phyloP scores from a whole-genome alignment of 2,329 filamentous ascomycete species.

The Cadophora sp. region DNA sequence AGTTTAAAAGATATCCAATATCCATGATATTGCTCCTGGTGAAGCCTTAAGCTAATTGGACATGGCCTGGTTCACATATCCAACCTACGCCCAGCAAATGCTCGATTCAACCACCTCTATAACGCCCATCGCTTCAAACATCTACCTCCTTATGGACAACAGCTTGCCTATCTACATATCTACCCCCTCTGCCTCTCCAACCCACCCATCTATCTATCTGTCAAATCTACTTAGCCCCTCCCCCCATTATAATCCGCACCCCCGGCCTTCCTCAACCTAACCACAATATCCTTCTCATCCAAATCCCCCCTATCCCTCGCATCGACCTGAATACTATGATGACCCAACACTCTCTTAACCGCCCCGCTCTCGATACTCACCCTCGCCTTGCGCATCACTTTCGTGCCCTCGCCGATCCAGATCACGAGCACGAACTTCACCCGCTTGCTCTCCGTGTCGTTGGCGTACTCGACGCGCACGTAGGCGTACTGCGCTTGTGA shows the following conservation, averaged over 20 bases:
- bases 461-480: slow-evolving; percentile 71
- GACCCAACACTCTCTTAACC: slow-evolving; percentile 68
- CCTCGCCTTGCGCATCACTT: slow-evolving; percentile 73
- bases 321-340: slow-evolving; percentile 71
- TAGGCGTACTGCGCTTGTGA: slow-evolving; percentile 42
- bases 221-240: slow-evolving; percentile 49
- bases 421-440: slow-evolving; percentile 73
- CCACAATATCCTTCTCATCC: slow-evolving; percentile 66
- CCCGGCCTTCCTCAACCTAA: slow-evolving; percentile 67
- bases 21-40: background rate
- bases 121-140: slow-evolving; percentile 23
- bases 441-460: slow-evolving; percentile 71
- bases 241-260: slow-evolving; percentile 76
- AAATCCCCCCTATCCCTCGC: slow-evolving; percentile 66
- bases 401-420: slow-evolving; percentile 71
- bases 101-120: slow-evolving; percentile 15
- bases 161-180: background rate
- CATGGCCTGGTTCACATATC: background rate
- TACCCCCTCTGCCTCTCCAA: too few relatives aligned
- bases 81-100: slow-evolving; percentile 25
- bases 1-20: background rate
- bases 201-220: slow-evolving; percentile 9
- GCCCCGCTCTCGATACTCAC: slow-evolving; percentile 71
- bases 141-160: background rate
- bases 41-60: background rate